A percentile compares a stretch with the other conserved stretches of the same genome.
Conservation (phyloP, 257 asterid species). For the Linderniella brevidens region DNA sequence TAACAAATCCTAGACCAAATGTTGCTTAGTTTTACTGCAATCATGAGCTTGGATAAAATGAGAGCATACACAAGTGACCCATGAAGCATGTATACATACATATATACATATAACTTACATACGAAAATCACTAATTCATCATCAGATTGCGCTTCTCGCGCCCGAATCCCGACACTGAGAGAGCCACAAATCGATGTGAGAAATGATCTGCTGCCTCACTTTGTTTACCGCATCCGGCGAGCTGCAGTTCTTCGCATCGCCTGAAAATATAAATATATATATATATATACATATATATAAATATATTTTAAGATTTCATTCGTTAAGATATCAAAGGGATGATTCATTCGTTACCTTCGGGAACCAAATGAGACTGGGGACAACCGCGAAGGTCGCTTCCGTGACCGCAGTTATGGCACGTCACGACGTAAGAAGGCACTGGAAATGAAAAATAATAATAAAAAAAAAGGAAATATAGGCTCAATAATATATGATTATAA, state of each 20-base stretch:
- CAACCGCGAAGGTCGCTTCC: constrained; percentile 95
- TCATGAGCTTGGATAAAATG: too few relatives aligned
- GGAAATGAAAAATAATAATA: constrained; percentile 11
- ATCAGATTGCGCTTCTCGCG: too few relatives aligned
- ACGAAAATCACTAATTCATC: too few relatives aligned
- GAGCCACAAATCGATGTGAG: constrained; percentile 64
- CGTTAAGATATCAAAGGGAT: constrained; percentile 1
- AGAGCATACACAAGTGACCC: too few relatives aligned
- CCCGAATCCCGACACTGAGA: constrained; percentile 47
- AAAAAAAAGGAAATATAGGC: background rate
- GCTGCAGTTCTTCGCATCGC: constrained; percentile 59
- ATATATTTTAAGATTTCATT: constrained; percentile 1
- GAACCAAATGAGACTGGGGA: constrained; percentile 75
- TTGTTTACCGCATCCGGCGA: constrained; percentile 61
- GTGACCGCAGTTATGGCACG: constrained; percentile 92
- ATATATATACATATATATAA: background rate
- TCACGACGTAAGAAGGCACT: constrained; percentile 82
- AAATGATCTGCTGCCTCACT: constrained; percentile 53
- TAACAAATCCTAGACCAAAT: too few relatives aligned
- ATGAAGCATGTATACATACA: too few relatives aligned
- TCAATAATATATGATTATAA: background rate
- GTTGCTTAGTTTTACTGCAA: too few relatives aligned
- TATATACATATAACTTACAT: too few relatives aligned
- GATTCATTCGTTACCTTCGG: constrained; percentile 38
- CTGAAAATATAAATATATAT: constrained; percentile 21